Evolutionary conservation across 352 stramenopile genomes (phyloP).

Genomic region (Pythium vanterpoolii): DNA sequence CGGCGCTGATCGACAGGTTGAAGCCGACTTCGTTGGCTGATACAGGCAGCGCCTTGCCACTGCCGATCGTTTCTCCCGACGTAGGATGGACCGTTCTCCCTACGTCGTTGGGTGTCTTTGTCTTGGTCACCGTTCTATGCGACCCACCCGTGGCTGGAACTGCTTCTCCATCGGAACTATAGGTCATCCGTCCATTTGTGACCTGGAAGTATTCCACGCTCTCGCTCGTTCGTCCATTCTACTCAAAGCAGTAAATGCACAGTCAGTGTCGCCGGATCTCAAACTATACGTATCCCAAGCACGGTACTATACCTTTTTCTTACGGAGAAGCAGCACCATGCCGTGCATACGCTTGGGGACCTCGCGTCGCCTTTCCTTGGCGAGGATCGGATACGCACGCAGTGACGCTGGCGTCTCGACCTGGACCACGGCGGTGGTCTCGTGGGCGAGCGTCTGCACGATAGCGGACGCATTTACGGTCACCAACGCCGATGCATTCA

Average conservation of each 20-base stretch:
- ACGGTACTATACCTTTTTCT: constrained; percentile 51
- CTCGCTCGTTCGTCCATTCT: constrained; percentile 67
- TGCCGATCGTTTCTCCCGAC: constrained; percentile 1
- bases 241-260: background rate
- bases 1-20: constrained; percentile 58
- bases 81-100: background rate
- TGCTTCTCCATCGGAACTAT: constrained; percentile 14
- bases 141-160: background rate
- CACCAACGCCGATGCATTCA: constrained; percentile 36
- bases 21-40: constrained; percentile 62
- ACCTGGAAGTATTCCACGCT: constrained; percentile 65
- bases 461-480: constrained; percentile 11
- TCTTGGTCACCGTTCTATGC: background rate
- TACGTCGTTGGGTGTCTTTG: background rate
- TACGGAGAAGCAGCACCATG: constrained; percentile 49
- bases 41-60: constrained; percentile 36
- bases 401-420: constrained; percentile 62
- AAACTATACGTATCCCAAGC: background rate
- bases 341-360: constrained; percentile 63
- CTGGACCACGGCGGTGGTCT: constrained; percentile 44
- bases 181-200: constrained; percentile 23
- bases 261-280: background rate
- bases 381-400: constrained; percentile 47
- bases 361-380: constrained; percentile 53
- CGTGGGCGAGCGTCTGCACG: constrained; percentile 26